Conservation (phyloP, 176 grass and related monocot genomes). For the Cymbopogon citratus region DNA sequence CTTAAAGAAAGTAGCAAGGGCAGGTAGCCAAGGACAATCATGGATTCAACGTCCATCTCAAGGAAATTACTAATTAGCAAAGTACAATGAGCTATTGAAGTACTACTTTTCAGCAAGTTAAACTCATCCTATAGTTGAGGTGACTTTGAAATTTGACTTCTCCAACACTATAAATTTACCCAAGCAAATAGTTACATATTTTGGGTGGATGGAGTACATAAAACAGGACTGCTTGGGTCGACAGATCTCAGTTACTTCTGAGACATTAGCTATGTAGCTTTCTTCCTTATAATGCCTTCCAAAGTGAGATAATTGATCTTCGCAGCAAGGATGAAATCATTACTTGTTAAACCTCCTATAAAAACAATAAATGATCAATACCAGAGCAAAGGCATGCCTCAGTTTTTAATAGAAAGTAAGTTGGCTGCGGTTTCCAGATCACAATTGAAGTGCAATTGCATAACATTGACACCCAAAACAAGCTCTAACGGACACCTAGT, state of each 20-base stretch:
- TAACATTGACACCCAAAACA: not conserved
- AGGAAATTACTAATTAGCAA: not conserved
- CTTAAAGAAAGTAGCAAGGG: not conserved
- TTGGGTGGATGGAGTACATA: not conserved
- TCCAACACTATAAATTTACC: not conserved
- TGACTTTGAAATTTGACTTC: not conserved
- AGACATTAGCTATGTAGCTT: slow-evolving; percentile 15
- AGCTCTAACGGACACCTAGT: not conserved
- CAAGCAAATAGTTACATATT: slow-evolving; percentile 2
- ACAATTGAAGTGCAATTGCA: not conserved
- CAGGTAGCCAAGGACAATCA: not conserved
- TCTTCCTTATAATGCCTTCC: slow-evolving; percentile 60
- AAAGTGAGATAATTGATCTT: slow-evolving; percentile 71
- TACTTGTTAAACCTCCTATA: slow-evolving; percentile 77
- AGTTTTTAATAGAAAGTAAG: not conserved
- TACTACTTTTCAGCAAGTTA: not conserved
- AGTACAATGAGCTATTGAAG: not conserved
- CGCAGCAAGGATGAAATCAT: slow-evolving; percentile 84
- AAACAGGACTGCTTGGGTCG: not conserved
- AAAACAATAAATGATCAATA: slow-evolving; percentile 4
- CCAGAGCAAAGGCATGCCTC: not conserved
- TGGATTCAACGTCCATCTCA: not conserved
- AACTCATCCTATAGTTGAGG: not conserved
- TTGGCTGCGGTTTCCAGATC: not conserved
- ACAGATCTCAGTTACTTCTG: not conserved